Evolutionary conservation across 768 basidiomycete species (phyloP), one percentile per base, ranked within the genome.

Genomic region (Dictyophora rubrovolvata): DNA sequence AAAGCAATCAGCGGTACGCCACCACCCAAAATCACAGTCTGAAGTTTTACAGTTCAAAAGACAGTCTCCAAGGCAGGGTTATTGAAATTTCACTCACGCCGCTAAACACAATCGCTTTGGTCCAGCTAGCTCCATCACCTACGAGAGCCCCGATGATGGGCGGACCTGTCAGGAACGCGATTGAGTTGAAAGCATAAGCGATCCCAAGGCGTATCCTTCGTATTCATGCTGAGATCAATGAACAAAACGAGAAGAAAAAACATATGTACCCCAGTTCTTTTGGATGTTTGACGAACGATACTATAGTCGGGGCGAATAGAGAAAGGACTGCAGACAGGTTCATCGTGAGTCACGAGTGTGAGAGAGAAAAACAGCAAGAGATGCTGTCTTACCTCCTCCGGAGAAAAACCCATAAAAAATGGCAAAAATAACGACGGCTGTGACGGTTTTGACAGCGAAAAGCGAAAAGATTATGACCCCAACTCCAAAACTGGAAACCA

Each of bases 141-240:
- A 85, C 74, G 23, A 85, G 69, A 4, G 80, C 77, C 0, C 84
- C 84, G 37, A 77, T 77, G 57, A 84, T 77, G 0, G 84, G 83
- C 0, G 79, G 76, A 16, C 82, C 82, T 76, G 56, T 36, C 64
- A 17, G 48, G 35, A 47, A 54, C 14, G 33, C 49, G 21, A 50
- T 28, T 54, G 46, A 16, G 47, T 35, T 28, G 17, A 50, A 23
- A 16, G 49, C 47, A 33, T 48, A 57, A 17, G 56, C 42, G 28
- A 57, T 20, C 1, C 56, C 56, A 28, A 57, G 23, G 6, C 56
- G 56, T 17, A 57, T 46, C 18, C 53, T 54, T 17, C 18, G 28
- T 16, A 51, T 12, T 4, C 14, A 9, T 16, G 53, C 22, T n/a
- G 14, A 33, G 12, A 6, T 5, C 52, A 20, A 36, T 12, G n/a